Percentiles rank a stretch among this genome's conserved stretches.
Conservation (phyloP, 1,139 yeast species). For the Yamadazyma spencermartinsiae region DNA sequence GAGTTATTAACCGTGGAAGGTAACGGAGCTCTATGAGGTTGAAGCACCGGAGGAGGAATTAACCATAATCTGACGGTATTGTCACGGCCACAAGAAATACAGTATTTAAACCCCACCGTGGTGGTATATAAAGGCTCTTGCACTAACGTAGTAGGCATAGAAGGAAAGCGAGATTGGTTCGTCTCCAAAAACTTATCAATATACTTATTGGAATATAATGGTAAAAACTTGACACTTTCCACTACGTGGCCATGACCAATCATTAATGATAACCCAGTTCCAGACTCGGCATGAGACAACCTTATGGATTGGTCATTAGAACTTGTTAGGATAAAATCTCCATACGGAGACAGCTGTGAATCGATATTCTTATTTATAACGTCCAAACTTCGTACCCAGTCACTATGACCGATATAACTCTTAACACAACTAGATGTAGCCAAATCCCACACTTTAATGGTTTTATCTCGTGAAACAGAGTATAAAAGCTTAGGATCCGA, state of each 20-base stretch:
- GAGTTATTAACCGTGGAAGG: conserved; percentile 54
- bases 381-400: conserved; percentile 80
- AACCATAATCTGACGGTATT: conserved; percentile 76
- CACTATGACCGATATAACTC: conserved; percentile 77
- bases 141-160: conserved; percentile 34
- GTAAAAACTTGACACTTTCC: conserved; percentile 72
- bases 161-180: conserved; percentile 31
- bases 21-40: conserved; percentile 56
- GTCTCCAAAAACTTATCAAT: conserved; percentile 50
- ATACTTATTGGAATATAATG: conserved; percentile 46
- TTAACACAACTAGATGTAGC: conserved; percentile 65
- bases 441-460: conserved; percentile 78
- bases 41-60: conserved; percentile 58
- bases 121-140: conserved; percentile 29
- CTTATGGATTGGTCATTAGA: conserved; percentile 82
- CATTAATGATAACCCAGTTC: conserved; percentile 67
- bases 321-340: conserved; percentile 69
- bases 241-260: conserved; percentile 84
- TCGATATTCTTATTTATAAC: conserved; percentile 23
- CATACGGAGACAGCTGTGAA: conserved; percentile 29
- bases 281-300: conserved; percentile 61
- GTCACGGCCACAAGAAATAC: conserved; percentile 83
- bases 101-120: conserved; percentile 59
- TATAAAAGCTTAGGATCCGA: conserved; percentile 47
- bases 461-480: conserved; percentile 76